A percentile compares a stretch with the other conserved stretches of the same genome.
Evolutionary conservation across 495 filamentous ascomycete species (phyloP).

Genomic region (Cercophora scortea): DNA sequence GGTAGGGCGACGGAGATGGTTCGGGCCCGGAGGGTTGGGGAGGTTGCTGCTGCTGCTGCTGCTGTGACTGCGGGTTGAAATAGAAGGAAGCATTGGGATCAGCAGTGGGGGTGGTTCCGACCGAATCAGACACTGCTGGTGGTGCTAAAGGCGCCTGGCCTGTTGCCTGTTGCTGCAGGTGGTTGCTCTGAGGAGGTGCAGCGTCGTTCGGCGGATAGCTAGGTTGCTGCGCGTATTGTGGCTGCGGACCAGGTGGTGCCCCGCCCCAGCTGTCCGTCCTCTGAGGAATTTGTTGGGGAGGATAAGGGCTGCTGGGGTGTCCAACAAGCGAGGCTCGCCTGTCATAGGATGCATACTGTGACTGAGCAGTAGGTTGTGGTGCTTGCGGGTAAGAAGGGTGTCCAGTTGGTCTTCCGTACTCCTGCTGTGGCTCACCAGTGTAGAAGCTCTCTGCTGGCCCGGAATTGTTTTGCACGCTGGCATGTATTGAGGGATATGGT

Average conservation of each 20-base stretch:
- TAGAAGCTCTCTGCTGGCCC: constrained; percentile 74
- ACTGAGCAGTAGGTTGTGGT: constrained; percentile 24
- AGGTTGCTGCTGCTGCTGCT: constrained; percentile 22
- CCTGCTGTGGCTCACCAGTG: constrained; percentile 53
- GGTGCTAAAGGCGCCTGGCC: constrained; percentile 21
- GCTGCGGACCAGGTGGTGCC: constrained; percentile 20
- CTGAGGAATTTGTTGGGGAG: neutral
- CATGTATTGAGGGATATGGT: constrained; percentile 60
- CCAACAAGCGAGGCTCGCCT: constrained; percentile 29
- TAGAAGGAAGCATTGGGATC: constrained; percentile 44
- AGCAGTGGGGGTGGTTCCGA: constrained; percentile 23
- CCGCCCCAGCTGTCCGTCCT: constrained; percentile 33
- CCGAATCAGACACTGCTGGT: constrained; percentile 8
- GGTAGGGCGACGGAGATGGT: constrained; percentile 32
- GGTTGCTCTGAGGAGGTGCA: constrained; percentile 20
- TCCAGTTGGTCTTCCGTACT: constrained; percentile 39
- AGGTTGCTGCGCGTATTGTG: constrained; percentile 28
- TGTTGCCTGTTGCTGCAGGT: constrained; percentile 21
- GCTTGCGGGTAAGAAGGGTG: constrained; percentile 29
- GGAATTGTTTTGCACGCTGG: constrained; percentile 38
- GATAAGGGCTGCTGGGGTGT: neutral
- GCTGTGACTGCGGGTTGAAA: constrained; percentile 31
- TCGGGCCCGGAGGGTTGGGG: constrained; percentile 27
- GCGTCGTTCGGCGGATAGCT: constrained; percentile 24
- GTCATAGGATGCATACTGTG: constrained; percentile 31